phyloP scores from a whole-genome alignment of 2,329 filamentous ascomycete species.

The Fusarium tjaetaba region DNA sequence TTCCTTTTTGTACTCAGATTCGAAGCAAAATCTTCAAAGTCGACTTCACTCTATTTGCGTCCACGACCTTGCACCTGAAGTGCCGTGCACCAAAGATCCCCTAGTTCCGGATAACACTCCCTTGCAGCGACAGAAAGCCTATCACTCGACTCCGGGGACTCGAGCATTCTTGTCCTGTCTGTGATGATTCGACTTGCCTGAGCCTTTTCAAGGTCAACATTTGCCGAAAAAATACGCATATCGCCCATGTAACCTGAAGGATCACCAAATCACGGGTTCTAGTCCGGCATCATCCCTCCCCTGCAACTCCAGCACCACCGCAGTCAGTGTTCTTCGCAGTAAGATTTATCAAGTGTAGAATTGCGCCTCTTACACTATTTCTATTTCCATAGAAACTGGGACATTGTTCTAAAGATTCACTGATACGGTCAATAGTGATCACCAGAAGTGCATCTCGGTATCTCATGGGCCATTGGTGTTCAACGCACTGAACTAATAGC shows the following conservation, averaged over 20 bases:
- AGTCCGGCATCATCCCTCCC: neutral
- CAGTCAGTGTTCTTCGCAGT: neutral
- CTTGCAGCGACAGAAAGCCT: slow-evolving; percentile 1
- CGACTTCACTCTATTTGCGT: neutral
- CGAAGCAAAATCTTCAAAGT: neutral
- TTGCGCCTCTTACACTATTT: too few species aligned
- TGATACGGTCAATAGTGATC: neutral
- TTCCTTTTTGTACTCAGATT: neutral
- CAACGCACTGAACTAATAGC: neutral
- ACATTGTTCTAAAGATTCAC: neutral
- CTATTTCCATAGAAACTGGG: too few species aligned
- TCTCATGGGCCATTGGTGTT: neutral
- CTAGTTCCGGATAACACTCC: slow-evolving; percentile 3
- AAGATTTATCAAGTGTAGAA: too few species aligned
- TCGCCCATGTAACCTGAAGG: neutral
- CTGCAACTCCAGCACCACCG: slow-evolving; percentile 3
- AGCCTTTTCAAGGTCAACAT: neutral
- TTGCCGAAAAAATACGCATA: neutral
- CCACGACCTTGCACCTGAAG: neutral
- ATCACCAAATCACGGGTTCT: slow-evolving; percentile 11
- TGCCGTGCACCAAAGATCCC: neutral
- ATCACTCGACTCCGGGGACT: neutral
- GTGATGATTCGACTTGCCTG: neutral
- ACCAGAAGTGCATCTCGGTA: neutral
- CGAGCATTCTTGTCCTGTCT: neutral